Conservation (phyloP, 257 asterid genomes). For the Nicotiana knightiana region DNA sequence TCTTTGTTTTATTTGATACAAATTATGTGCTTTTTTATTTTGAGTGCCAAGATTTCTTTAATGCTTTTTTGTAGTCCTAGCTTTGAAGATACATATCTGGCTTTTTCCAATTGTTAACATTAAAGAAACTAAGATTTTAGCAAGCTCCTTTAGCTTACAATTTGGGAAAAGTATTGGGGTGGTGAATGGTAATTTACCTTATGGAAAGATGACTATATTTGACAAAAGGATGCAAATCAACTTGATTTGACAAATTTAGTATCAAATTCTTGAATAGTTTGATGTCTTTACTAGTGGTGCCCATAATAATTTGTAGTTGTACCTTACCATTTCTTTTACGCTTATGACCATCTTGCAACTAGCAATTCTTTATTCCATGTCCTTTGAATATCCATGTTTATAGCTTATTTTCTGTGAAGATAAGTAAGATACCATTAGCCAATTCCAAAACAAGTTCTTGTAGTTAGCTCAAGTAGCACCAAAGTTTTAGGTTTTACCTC, state of each 20-base stretch:
- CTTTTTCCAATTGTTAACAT: background rate
- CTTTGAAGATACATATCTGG: background rate
- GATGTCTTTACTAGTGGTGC: background rate
- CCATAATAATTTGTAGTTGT: background rate
- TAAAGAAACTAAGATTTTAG: background rate
- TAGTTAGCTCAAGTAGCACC: background rate
- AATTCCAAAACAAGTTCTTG: background rate
- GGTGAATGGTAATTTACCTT: background rate
- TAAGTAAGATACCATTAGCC: background rate
- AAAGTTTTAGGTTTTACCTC: background rate
- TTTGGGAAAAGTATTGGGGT: background rate
- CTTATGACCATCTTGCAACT: slow-evolving; percentile 1
- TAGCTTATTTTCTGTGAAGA: background rate
- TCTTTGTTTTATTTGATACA: background rate
- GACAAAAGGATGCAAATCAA: background rate
- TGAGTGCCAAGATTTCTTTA: background rate
- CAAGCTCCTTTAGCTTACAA: background rate
- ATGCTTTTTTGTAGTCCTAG: background rate
- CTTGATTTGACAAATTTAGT: background rate
- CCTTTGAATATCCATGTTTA: background rate
- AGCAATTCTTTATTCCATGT: background rate
- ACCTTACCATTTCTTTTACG: background rate
- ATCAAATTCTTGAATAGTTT: background rate
- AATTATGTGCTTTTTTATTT: background rate
- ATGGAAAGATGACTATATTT: background rate